Evolutionary conservation across 78 protist species (phyloP).

Genomic region (Protostelium mycophagum): DNA sequence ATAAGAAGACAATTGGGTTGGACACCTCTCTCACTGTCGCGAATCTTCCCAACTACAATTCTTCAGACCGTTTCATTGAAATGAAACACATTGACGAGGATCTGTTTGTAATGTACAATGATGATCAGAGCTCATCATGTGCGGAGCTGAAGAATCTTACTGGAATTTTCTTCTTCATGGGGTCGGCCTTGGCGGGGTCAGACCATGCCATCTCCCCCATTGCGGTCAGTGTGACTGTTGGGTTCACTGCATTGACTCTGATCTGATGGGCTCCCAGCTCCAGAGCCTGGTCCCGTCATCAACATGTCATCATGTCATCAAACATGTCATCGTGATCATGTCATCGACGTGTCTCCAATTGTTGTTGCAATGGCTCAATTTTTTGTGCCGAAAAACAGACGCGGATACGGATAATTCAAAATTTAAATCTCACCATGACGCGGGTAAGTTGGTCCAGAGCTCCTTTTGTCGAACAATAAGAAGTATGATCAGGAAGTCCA

Average conservation of each 20-base stretch:
- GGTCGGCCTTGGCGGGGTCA: constrained; percentile 7
- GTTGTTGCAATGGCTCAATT: too few relatives aligned
- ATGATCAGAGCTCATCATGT: too few relatives aligned
- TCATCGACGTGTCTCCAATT: too few relatives aligned
- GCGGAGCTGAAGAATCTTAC: too few relatives aligned
- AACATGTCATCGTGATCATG: too few relatives aligned
- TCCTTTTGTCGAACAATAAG: constrained; percentile 10
- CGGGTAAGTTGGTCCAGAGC: constrained; percentile 22
- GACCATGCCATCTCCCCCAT: constrained; percentile 11
- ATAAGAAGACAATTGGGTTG: background rate
- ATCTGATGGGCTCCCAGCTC: constrained; percentile 12
- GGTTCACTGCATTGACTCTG: constrained; percentile 15
- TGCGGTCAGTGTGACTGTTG: constrained; percentile 13
- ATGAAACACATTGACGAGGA: too few relatives aligned
- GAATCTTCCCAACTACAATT: background rate
- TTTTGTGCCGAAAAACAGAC: background rate
- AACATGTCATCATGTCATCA: too few relatives aligned
- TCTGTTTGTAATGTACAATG: too few relatives aligned
- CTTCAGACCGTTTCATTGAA: background rate
- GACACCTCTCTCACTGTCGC: background rate
- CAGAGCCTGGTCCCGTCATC: background rate
- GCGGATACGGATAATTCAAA: background rate
- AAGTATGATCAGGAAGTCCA: constrained; percentile 9
- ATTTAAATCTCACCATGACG: constrained; percentile 5
- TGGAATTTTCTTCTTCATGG: constrained; percentile 2